Base-by-base conservation (phyloP, 2,329 filamentous ascomycete genomes). In the Ascochyta viciae-villosae region DNA sequence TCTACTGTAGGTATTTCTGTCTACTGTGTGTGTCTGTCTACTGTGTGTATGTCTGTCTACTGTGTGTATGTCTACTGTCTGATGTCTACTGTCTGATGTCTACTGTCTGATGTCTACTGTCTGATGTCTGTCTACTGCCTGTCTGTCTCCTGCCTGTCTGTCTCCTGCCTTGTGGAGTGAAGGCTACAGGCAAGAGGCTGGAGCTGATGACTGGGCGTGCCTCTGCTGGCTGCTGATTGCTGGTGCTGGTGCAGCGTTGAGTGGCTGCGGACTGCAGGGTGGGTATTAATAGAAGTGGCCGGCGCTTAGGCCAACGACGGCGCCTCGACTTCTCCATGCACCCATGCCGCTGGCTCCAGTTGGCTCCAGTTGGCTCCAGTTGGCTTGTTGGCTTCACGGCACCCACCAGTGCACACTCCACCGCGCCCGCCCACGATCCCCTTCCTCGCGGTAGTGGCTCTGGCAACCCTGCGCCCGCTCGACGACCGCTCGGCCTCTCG, bases 381-480 rank as follows among this genome's bases (percentile, higher is more conserved):
- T 31, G 27, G 27, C 27, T 12, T 29, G 33, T 34, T 34, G 33
- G 33, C 43, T 51, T 33, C 16, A 38, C 39, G 23, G 24, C 39
- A 27, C 39, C 13, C 45, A 22, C 39, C 41, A 49, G 45, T 43
- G 23, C 39, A 40, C 47, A 10, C 44, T 29, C 45, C 34, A 50
- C 52, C 22, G 39, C 45, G 45, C 33, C 46, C 41, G 40, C 46
- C 52, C 41, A 50, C 46, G 29, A 46, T 50, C 46, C 41, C 52
- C 40, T 39, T 41, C 52, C 24, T 46, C 34, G 43, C 46, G 52
- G 40, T 45, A 45, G 40, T 40, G 52, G 41, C 52, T 35, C 44
- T 49, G 34, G 26, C 22, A 23, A 34, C 31, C 44, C 51, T 49
- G 44, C 45, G 52, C 33, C 48, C 34, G 40, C 41, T 26, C 31